Base-by-base conservation (phyloP, 2,329 filamentous ascomycete genomes). In the Talaromyces sp. region DNA sequence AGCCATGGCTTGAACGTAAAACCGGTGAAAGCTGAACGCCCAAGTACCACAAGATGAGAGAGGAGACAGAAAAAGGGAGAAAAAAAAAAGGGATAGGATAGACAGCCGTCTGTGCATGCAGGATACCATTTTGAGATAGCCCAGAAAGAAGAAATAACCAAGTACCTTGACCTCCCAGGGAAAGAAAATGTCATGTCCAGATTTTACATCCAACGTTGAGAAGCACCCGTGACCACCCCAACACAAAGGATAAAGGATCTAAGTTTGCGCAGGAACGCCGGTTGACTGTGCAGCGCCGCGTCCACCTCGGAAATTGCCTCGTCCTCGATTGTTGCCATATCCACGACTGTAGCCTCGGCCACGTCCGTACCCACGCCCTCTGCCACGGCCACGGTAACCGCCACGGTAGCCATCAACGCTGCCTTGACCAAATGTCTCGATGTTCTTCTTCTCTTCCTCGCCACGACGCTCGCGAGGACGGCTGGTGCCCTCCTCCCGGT, bases 341-440 rank as follows among this genome's bases (percentile, higher is more conserved):
- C 81, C 79, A 61, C 78, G 75, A 63, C 69, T 73, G 60, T 80
- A 80, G 46, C 78, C 76, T 64, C 78, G 72, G 50, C 81, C 81
- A 62, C 83, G 78, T 26, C 75, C 74, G 53, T 78, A 75, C 21
- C 82, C 81, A 63, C 81, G 73, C 35, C 82, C 82, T 57, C 82
- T 78, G 27, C 89, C 87, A 55, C 89, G 84, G 24, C 90, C 90
- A 60, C 92, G 87, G 38, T 90, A 90, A 50, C 91, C 85, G 31
- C 91, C 90, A 56, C 92, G 88, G 75, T 87, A 95, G 64, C 90
- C 88, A 63, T 99, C 95, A 24, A 99, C 93, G 67, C 92, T 97
- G 58, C 93, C 93, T 74, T 98, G 93, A 9, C 95, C 95, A 67
- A 99, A 99, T 0, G 95, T 99, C 78, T 99, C 95, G 71, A 99